phyloP scores from a whole-genome alignment of 176 grass and related monocot species.

The Zoysia pacifica region DNA sequence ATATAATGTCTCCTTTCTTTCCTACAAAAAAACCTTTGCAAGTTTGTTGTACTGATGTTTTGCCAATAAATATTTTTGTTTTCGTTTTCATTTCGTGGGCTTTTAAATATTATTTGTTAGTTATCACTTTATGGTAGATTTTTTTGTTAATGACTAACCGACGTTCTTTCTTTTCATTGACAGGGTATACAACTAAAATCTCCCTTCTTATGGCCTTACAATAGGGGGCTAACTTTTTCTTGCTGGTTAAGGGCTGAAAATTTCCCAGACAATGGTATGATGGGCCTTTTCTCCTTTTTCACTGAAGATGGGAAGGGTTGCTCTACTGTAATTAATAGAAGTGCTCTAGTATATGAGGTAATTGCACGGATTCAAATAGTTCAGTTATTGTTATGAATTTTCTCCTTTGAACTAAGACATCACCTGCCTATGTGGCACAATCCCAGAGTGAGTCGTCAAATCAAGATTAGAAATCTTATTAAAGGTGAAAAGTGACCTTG shows the following conservation, averaged over 20 bases:
- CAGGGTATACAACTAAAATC: constrained; percentile 92
- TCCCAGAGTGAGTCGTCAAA: too few relatives aligned
- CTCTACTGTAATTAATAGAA: constrained; percentile 78
- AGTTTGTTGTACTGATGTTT: background rate
- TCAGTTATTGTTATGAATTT: background rate
- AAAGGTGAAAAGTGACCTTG: too few relatives aligned
- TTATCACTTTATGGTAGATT: constrained; percentile 8
- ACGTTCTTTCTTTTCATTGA: constrained; percentile 18
- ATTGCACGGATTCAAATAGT: constrained; percentile 6
- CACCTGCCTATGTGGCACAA: too few relatives aligned
- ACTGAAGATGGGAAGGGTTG: constrained; percentile 90
- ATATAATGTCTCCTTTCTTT: background rate
- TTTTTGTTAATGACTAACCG: constrained; percentile 8
- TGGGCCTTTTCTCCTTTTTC: constrained; percentile 96
- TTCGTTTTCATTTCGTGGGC: background rate
- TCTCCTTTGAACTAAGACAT: too few relatives aligned
- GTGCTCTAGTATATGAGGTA: constrained; percentile 93
- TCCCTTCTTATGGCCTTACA: constrained; percentile 88
- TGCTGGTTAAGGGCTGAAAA: constrained; percentile 94
- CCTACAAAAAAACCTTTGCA: background rate
- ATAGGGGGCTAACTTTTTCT: constrained; percentile 85
- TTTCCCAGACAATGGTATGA: constrained; percentile 78
- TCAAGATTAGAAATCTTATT: too few relatives aligned
- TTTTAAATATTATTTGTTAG: background rate
- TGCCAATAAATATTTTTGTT: background rate